Percentiles rank a stretch among this genome's conserved stretches.
phyloP scores from a whole-genome alignment of 208 protist species.

The Trypanosoma avium region DNA sequence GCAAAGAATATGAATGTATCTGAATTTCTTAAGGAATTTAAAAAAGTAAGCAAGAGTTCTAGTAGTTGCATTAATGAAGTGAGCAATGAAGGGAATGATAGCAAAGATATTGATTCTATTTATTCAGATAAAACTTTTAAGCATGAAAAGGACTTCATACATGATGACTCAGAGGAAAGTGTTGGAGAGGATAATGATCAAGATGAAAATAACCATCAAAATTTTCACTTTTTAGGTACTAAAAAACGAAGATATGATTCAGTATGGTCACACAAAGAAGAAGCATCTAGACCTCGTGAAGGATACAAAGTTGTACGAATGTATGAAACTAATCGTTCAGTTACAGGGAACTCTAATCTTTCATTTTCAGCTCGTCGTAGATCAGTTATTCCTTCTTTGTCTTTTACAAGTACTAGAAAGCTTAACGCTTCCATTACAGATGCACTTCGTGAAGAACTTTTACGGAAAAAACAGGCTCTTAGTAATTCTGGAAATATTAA shows the following conservation, averaged over 20 bases:
- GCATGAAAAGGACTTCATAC: not conserved
- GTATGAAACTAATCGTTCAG: constrained; percentile 23
- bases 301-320: constrained; percentile 13
- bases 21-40: constrained; percentile 73
- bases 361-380: not conserved
- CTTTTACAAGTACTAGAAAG: not conserved
- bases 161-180: not conserved
- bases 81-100: too few species aligned
- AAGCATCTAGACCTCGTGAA: constrained; percentile 1
- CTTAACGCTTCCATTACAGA: not conserved
- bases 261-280: not conserved
- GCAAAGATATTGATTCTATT: too few species aligned
- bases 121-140: too few species aligned
- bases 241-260: constrained; percentile 21
- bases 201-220: not conserved
- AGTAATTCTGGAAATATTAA: not conserved
- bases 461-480: constrained; percentile 17
- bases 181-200: not conserved
- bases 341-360: not conserved
- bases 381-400: not conserved
- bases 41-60: constrained; percentile 22
- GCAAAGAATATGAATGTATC: constrained; percentile 60
- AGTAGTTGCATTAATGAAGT: too few species aligned
- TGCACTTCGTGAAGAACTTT: constrained; percentile 23
- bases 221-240: too few species aligned